Evolutionary conservation across 208 protist species (phyloP), one percentile per base, ranked within the genome.

Genomic region (Leishmania major): DNA sequence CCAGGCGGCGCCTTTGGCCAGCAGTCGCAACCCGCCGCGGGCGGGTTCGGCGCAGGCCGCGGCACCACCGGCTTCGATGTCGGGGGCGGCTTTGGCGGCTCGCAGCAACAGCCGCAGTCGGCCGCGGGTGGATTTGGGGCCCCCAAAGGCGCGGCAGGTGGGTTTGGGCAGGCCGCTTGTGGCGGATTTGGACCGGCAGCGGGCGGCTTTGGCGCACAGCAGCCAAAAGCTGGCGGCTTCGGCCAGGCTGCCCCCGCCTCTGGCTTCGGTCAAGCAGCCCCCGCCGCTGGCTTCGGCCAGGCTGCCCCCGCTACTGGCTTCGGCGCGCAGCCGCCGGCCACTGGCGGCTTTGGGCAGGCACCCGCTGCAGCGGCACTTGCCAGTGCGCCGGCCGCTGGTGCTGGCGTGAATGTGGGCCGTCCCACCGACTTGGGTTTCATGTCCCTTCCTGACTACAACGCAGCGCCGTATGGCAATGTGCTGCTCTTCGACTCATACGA

Each of bases 401-500:
- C 22, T 80, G 15, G 78, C 70, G 71, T 84, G 43, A 84, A 79
- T 70, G 76, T 88, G 7, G 74, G 78, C 76, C 84, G 83, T 22
- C 74, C 85, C 53, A 91, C 74, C 57, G 87, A 88, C 71, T 81
- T 90, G 49, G 78, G 85, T 37, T 95, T 95, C 64, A 86, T 95
- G 83, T 88, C 87, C 35, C 83, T 97, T n/a, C 94, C 94, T 7
- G 92, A 96, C 81, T 96, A 93, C 83, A 89, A 84, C 70, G 87
- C 85, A 3, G 91, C 88, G 37, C 94, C 94, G 40, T 97, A 97
- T 84, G 92, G 93, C 59, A 91, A 95, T 72, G 79, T 94, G 45
- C 85, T 94, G 6, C 91, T 97, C 60, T 96, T 96, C 82, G 89
- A 88, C 40, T 82, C 83, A 28, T 88, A 94, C 83, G 92, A 97